These are phyloP conservation scores for Hibiscus tridactylites DNA, from an alignment of 345 rosid species.

Conservation along the genomic window DNA sequence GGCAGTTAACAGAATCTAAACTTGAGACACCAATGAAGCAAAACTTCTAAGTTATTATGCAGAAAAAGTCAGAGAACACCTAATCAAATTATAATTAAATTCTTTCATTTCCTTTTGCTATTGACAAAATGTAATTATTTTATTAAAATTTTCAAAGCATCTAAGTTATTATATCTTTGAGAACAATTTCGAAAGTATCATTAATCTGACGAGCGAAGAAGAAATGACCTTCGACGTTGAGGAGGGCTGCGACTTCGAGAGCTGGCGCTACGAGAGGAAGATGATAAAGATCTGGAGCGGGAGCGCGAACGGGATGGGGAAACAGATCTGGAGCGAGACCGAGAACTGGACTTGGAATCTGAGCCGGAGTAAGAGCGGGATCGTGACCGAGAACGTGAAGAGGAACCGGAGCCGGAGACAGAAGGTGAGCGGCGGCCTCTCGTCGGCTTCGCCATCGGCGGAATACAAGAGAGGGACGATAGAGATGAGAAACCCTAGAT, in stretches of 20 bases:
- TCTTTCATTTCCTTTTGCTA: background rate
- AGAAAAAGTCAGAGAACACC: background rate
- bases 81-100: background rate
- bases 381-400: slow-evolving; percentile 35
- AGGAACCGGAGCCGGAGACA: slow-evolving; percentile 42
- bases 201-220: background rate
- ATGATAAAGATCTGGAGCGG: slow-evolving; percentile 44
- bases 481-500: slow-evolving; percentile 23
- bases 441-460: slow-evolving; percentile 66
- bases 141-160: background rate
- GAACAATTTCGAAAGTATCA: background rate
- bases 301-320: slow-evolving; percentile 30
- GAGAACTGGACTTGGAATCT: slow-evolving; percentile 29
- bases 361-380: slow-evolving; percentile 40
- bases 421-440: slow-evolving; percentile 64
- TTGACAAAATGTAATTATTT: background rate
- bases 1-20: background rate
- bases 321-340: slow-evolving; percentile 37
- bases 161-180: background rate
- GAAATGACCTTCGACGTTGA: slow-evolving; percentile 33
- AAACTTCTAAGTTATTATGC: background rate
- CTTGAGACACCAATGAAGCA: background rate
- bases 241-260: slow-evolving; percentile 54
- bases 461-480: background rate
- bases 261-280: slow-evolving; percentile 47